phyloP scores from a whole-genome alignment of 2,329 filamentous ascomycete species.

The Boeremia exigua region DNA sequence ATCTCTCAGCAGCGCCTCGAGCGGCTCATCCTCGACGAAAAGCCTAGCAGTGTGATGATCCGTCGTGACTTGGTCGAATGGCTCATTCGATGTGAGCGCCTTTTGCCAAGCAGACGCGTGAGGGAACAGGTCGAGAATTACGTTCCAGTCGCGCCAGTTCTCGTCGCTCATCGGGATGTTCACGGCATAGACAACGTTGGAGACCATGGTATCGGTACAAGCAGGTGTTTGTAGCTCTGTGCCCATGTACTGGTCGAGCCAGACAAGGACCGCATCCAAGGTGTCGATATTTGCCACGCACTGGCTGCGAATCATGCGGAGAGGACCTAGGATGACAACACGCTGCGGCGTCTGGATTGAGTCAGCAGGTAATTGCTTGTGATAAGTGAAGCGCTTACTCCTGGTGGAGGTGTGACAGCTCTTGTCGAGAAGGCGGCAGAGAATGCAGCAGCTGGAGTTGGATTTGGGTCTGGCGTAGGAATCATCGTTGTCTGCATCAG shows the following conservation, averaged over 20 bases:
- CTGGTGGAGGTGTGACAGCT: background rate
- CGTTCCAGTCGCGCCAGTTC: constrained; percentile 18
- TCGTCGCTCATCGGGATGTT: constrained; percentile 20
- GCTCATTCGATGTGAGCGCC: constrained; percentile 7
- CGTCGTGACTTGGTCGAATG: constrained; percentile 16
- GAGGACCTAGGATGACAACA: constrained; percentile 18
- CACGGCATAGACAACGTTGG: constrained; percentile 19
- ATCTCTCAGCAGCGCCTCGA: background rate
- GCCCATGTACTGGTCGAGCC: constrained; percentile 20
- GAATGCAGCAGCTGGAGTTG: background rate
- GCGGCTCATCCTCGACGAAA: background rate
- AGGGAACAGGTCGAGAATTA: constrained; percentile 13
- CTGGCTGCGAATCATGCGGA: constrained; percentile 13
- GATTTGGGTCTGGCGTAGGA: too few species aligned
- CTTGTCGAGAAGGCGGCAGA: background rate
- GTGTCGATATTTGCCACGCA: background rate
- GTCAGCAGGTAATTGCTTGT: background rate
- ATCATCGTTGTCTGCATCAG: too few species aligned
- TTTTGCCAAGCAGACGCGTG: constrained; percentile 16
- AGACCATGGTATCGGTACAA: constrained; percentile 16
- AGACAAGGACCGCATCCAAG: constrained; percentile 2
- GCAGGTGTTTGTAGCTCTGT: constrained; percentile 6
- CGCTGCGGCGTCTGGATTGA: background rate
- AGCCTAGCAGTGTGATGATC: background rate
- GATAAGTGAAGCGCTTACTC: background rate